phyloP scores from a whole-genome alignment of 192 early-diverging fungal genomes.

The Gaertneriomyces sp. region DNA sequence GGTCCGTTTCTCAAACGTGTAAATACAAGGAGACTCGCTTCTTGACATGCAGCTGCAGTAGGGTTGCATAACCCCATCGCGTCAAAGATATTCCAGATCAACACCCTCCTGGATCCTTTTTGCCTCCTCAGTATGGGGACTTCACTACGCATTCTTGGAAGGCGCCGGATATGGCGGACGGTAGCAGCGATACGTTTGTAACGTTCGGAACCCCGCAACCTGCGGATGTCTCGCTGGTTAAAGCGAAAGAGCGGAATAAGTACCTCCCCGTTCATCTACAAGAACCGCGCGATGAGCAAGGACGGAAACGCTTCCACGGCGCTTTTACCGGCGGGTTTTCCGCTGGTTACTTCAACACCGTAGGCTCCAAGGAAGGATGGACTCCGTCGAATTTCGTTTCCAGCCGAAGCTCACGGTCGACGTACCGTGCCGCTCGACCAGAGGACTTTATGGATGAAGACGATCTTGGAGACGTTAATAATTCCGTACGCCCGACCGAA shows the following conservation, averaged over 20 bases:
- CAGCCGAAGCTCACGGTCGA: constrained; percentile 59
- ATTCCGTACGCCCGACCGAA: constrained; percentile 57
- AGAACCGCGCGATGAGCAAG: constrained; percentile 55
- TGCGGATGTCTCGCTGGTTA: constrained; percentile 33
- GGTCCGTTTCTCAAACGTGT: no score
- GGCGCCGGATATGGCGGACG: no score
- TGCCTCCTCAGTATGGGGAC: no score
- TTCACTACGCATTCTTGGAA: no score
- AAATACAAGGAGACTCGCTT: no score
- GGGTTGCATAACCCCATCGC: no score
- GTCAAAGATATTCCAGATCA: no score
- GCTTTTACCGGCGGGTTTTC: constrained; percentile 93
- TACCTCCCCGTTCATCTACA: constrained; percentile 48
- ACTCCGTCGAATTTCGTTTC: constrained; percentile 73
- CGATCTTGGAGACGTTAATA: constrained; percentile 63
- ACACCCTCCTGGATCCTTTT: no score
- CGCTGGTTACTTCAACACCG: constrained; percentile 92
- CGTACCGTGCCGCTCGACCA: constrained; percentile 40
- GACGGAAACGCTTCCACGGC: constrained; percentile 79
- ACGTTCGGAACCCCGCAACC: constrained; percentile 45
- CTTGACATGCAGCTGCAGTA: no score
- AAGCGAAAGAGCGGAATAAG: constrained; percentile 44
- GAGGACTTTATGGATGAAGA: constrained; percentile 99
- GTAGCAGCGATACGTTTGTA: constrained; percentile 10
- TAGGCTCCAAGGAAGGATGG: constrained; percentile 94